Conservation (phyloP, 345 rosid species). For the Cochlearia excelsa region DNA sequence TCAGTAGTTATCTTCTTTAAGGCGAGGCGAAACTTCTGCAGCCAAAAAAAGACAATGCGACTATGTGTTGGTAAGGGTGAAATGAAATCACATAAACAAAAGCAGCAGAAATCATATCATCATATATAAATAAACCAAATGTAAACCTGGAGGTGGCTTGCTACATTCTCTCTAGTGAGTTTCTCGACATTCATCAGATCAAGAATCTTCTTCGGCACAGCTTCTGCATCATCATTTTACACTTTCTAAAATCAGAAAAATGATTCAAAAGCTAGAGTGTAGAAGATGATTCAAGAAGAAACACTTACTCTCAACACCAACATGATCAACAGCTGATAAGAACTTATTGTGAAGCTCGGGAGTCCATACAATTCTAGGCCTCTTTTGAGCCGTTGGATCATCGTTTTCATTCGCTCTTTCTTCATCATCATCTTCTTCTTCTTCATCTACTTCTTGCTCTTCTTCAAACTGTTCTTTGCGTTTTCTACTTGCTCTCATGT, state of each 20-base stretch:
- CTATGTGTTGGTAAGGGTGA: neutral
- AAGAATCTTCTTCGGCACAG: slow-evolving; percentile 92
- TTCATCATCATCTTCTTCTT: neutral
- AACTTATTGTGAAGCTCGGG: slow-evolving; percentile 73
- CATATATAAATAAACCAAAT: too few relatives aligned
- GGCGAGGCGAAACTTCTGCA: slow-evolving; percentile 29
- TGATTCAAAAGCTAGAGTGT: neutral
- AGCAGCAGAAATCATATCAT: neutral
- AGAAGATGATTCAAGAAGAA: neutral
- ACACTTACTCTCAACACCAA: slow-evolving; percentile 76
- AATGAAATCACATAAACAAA: neutral
- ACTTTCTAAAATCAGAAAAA: slow-evolving; percentile 11
- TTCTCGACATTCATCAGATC: slow-evolving; percentile 85
- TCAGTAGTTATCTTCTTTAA: slow-evolving; percentile 27
- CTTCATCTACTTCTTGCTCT: slow-evolving; percentile 35
- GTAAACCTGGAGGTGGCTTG: slow-evolving; percentile 85
- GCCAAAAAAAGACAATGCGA: slow-evolving; percentile 10
- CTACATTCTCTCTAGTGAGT: slow-evolving; percentile 86
- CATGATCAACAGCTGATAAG: slow-evolving; percentile 65
- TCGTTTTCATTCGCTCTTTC: slow-evolving; percentile 58
- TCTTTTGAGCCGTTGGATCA: slow-evolving; percentile 67
- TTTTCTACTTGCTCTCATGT: slow-evolving; percentile 49
- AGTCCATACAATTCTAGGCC: slow-evolving; percentile 87
- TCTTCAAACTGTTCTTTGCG: slow-evolving; percentile 63
- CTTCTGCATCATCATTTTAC: slow-evolving; percentile 51